Conservation (phyloP, 768 basidiomycete genomes). For the Boletus sensibilis region DNA sequence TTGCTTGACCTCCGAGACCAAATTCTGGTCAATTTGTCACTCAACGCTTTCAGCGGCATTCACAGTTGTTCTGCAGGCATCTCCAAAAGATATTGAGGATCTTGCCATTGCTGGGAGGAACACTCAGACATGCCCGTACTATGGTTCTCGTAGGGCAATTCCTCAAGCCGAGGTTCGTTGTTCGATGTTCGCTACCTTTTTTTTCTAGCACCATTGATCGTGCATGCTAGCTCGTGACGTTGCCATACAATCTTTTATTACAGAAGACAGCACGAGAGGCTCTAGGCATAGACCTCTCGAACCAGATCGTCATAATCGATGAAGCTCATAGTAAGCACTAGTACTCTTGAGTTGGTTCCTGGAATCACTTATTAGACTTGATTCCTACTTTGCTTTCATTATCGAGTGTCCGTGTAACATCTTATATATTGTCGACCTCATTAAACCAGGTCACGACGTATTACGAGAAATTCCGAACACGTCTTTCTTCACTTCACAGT, state of each 20-base stretch:
- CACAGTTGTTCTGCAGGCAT: slow-evolving; percentile 51
- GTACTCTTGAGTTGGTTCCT: background rate
- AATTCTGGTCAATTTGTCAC: slow-evolving; percentile 54
- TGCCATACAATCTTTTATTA: slow-evolving; percentile 92
- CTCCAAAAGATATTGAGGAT: slow-evolving; percentile 93
- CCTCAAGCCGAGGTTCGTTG: slow-evolving; percentile 79
- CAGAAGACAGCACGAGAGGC: slow-evolving; percentile 82
- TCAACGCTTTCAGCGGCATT: background rate
- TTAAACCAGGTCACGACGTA: slow-evolving; percentile 77
- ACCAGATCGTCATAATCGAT: slow-evolving; percentile 88
- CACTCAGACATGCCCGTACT: slow-evolving; percentile 84
- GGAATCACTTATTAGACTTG: slow-evolving; percentile 55
- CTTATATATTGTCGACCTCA: slow-evolving; percentile 55
- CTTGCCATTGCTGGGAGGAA: slow-evolving; percentile 71
- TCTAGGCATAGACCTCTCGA: slow-evolving; percentile 78
- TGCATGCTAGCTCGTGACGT: slow-evolving; percentile 66
- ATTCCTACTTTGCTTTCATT: slow-evolving; percentile 88
- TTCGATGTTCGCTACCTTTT: background rate
- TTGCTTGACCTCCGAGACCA: slow-evolving; percentile 88
- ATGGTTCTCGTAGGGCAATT: slow-evolving; percentile 84
- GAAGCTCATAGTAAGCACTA: slow-evolving; percentile 87
- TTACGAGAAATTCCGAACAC: slow-evolving; percentile 71
- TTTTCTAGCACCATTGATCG: background rate
- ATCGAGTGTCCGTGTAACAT: slow-evolving; percentile 68
- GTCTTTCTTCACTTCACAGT: slow-evolving; percentile 68